phyloP scores from a whole-genome alignment of 306 rosid genomes.

The Purshia tridentata region DNA sequence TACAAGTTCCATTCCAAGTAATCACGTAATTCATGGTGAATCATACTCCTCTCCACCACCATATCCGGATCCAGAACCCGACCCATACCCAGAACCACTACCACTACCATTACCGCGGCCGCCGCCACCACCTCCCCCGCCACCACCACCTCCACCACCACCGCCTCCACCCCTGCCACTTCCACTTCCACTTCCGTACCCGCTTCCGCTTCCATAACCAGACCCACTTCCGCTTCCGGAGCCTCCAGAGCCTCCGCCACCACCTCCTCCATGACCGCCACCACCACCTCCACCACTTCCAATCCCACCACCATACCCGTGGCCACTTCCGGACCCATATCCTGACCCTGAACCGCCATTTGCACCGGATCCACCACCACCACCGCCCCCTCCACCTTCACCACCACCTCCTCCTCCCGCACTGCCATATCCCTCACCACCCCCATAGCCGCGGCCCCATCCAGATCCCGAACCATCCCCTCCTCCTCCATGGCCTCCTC shows the following conservation, averaged over 20 bases:
- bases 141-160: conserved; percentile 6
- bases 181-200: conserved; percentile 32
- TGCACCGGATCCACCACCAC: conserved; percentile 48
- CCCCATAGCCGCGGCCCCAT: conserved; percentile 50
- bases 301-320: conserved; percentile 44
- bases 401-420: conserved; percentile 47
- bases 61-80: conserved; percentile 45
- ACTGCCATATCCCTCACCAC: conserved; percentile 48
- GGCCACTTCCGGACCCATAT: conserved; percentile 50
- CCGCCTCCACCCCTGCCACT: conserved; percentile 30
- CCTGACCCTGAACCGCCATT: conserved; percentile 45
- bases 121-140: conserved; percentile 25
- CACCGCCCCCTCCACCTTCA: conserved; percentile 42
- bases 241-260: conserved; percentile 34
- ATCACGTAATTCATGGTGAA: conserved; percentile 36
- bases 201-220: conserved; percentile 32
- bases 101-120: conserved; percentile 51
- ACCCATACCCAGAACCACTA: conserved; percentile 52
- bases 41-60: conserved; percentile 36
- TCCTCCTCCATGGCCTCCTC: conserved; percentile 30
- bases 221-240: conserved; percentile 34
- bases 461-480: conserved; percentile 34
- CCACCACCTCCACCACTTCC: conserved; percentile 36
- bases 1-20: neutral
- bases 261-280: conserved; percentile 32